Conservation (phyloP, 2,329 filamentous ascomycete genomes). For the Calonectria naviculata region DNA sequence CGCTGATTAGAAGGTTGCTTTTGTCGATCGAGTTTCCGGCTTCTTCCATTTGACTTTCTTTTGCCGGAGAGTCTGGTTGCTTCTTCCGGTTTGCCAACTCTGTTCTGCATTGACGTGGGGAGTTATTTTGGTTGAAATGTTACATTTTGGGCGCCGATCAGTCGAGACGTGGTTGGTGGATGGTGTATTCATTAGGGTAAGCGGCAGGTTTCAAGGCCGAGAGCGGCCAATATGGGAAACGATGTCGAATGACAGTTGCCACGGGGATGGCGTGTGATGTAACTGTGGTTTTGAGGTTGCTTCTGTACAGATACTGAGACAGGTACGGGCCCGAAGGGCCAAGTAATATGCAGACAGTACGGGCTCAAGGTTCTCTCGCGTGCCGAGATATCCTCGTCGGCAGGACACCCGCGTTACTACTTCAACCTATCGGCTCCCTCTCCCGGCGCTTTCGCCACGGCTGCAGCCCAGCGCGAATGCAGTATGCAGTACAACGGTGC, state of each 20-base stretch:
- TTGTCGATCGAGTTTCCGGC: background rate
- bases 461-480: background rate
- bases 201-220: background rate
- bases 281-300: background rate
- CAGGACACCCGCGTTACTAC: background rate
- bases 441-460: background rate
- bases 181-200: background rate
- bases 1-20: conserved; percentile 48
- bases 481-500: conserved; percentile 8
- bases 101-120: conserved; percentile 6
- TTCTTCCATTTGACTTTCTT: background rate
- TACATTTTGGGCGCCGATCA: background rate
- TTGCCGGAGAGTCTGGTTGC: background rate
- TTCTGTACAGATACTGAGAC: background rate
- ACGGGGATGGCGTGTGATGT: background rate
- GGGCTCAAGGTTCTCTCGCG: background rate
- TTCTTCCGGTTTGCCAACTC: background rate
- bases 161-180: background rate
- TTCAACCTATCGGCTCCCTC: conserved; percentile 13
- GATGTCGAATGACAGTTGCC: background rate
- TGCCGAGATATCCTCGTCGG: background rate
- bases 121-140: background rate
- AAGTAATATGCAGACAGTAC: background rate
- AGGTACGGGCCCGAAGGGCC: background rate
- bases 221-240: background rate